Evolutionary conservation across 257 asterid genomes (phyloP), one percentile per base, ranked within the genome.

Genomic region (Misopates orontium): DNA sequence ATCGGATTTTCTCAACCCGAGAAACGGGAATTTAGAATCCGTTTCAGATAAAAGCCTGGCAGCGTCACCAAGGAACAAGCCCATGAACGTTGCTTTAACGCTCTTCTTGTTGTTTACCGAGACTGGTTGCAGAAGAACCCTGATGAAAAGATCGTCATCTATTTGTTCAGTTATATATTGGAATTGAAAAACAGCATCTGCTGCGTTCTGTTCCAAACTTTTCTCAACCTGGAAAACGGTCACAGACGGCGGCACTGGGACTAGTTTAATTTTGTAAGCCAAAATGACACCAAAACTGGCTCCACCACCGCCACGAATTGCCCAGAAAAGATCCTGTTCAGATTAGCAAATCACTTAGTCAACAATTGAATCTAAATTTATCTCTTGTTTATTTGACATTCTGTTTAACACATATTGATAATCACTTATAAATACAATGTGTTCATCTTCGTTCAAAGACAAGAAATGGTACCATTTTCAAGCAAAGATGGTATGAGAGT

Each of bases 31-130:
- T 1, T 20, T 51, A 16, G 71, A 39, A 52, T 44, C 49, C 24
- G 74, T 74, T 4, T 63, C n/a, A 0, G 75, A 20, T 8, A 74
- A 3, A 8, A 74, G 71, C 42, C 75, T 49, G 61, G 41, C 20
- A 10, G 75, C 56, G 18, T 22, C 48, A 10, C 79, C 79, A 10
- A 74, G 79, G 63, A 75, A 75, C 66, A 49, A 0, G 0, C 69
- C 75, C 0, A 70, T 70, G 11, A 75, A 75, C 9, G 79, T 39
- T 3, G 66, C 69, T 0, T 73, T 42, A 19, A 69, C 74, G 16
- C 63, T 50, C 16, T 66, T 31, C 0, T 16, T 60, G 2, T 22
- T 57, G 54, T 68, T 68, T 32, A 55, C 8, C 1, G 67, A 68
- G 16, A 68, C 21, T 1, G 78, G 74, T 17, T 15, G 52, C 17